These are phyloP conservation scores for Trametes cingulata DNA, from an alignment of 768 basidiomycete species.

Conservation along the genomic window DNA sequence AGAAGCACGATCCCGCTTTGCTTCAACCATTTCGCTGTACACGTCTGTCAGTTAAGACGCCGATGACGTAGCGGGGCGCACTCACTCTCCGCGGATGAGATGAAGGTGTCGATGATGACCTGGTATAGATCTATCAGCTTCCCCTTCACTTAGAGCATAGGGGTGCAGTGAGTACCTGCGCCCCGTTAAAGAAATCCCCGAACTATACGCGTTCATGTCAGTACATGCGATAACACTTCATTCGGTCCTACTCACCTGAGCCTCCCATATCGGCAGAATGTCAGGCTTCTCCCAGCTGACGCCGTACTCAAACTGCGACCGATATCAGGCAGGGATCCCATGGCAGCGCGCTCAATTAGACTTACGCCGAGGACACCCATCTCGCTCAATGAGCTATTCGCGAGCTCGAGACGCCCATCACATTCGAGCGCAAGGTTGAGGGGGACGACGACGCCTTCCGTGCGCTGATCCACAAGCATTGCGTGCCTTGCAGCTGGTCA, in stretches of 20 bases:
- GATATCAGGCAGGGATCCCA: slow-evolving; percentile 6
- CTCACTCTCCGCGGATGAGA: slow-evolving; percentile 83
- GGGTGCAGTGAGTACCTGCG: slow-evolving; percentile 47
- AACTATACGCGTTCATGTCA: slow-evolving; percentile 47
- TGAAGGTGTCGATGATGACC: slow-evolving; percentile 87
- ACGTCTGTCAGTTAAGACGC: neutral
- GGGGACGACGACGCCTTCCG: slow-evolving; percentile 78
- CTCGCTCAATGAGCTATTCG: slow-evolving; percentile 90
- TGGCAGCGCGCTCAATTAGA: slow-evolving; percentile 11
- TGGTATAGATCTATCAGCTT: slow-evolving; percentile 30
- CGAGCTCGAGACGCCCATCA: slow-evolving; percentile 74
- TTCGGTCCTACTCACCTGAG: slow-evolving; percentile 53
- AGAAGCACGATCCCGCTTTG: slow-evolving; percentile 87
- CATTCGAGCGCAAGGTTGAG: slow-evolving; percentile 69
- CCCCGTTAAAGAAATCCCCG: slow-evolving; percentile 93
- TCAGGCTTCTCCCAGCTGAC: slow-evolving; percentile 86
- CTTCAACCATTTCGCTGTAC: slow-evolving; percentile 86
- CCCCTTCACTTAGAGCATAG: neutral
- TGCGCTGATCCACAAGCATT: slow-evolving; percentile 88
- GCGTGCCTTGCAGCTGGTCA: slow-evolving; percentile 57
- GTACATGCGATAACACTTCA: neutral
- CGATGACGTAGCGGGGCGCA: slow-evolving; percentile 9
- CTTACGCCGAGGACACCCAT: slow-evolving; percentile 85
- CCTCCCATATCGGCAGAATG: slow-evolving; percentile 88
- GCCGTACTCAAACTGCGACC: slow-evolving; percentile 82